These are phyloP conservation scores for Auricularia sp. DNA, from an alignment of 768 basidiomycete genomes.

Conservation along the genomic window DNA sequence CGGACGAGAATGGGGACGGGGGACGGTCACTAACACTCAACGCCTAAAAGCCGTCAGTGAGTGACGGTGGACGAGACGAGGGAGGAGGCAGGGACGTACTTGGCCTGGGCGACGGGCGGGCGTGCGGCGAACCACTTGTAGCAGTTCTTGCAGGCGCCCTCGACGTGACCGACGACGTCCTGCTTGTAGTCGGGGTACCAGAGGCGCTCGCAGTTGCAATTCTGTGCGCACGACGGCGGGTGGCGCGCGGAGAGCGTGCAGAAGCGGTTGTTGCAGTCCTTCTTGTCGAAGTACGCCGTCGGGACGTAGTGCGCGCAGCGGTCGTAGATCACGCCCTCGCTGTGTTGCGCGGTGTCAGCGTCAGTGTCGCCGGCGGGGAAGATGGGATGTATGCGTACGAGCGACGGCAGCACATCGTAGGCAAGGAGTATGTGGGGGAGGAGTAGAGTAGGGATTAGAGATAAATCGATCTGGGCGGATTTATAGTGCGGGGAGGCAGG, in stretches of 20 bases:
- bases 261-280: slow-evolving; percentile 42
- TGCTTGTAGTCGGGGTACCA: slow-evolving; percentile 38
- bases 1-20: no score
- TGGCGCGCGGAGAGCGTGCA: slow-evolving; percentile 35
- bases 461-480: background rate
- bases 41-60: no score
- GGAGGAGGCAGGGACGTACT: background rate
- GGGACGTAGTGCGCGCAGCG: background rate
- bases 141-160: background rate
- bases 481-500: background rate
- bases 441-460: slow-evolving; percentile 7
- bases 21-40: no score
- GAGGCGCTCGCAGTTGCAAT: slow-evolving; percentile 35
- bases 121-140: background rate
- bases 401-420: slow-evolving; percentile 7
- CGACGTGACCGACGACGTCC: slow-evolving; percentile 47
- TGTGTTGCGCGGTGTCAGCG: slow-evolving; percentile 26
- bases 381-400: background rate
- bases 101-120: background rate
- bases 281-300: slow-evolving; percentile 22
- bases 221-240: slow-evolving; percentile 26
- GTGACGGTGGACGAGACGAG: no score
- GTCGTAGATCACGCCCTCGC: slow-evolving; percentile 43
- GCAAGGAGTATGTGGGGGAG: slow-evolving; percentile 17
- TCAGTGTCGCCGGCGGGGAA: slow-evolving; percentile 5